Conservation (phyloP, 176 grass and related monocot species). For the Oryza glumipatula region DNA sequence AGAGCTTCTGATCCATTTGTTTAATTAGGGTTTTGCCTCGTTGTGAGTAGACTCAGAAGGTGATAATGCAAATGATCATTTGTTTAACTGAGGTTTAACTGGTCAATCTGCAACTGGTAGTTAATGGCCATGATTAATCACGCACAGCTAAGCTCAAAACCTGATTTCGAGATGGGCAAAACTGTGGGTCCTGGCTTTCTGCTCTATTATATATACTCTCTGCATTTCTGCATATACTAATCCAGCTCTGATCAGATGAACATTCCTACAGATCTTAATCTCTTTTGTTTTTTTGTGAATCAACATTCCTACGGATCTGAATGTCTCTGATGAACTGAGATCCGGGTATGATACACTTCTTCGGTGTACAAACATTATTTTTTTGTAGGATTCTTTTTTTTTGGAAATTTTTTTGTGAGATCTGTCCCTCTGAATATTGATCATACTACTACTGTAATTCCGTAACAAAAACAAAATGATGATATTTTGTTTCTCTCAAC, state of each 20-base stretch:
- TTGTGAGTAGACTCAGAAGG: neutral
- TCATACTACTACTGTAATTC: too few species aligned
- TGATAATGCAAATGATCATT: neutral
- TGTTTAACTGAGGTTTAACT: neutral
- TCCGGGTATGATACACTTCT: neutral
- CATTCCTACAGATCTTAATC: neutral
- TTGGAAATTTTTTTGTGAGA: neutral
- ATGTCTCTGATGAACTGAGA: slow-evolving; percentile 1
- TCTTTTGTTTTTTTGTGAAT: neutral
- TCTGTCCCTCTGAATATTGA: neutral
- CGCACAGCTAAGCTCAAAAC: neutral
- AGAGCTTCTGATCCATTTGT: neutral
- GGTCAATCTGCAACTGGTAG: slow-evolving; percentile 4
- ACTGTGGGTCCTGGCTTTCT: slow-evolving; percentile 5
- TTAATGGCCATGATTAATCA: neutral
- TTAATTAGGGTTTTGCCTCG: neutral
- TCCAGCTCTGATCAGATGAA: neutral
- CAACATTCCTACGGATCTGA: neutral
- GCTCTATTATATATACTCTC: neutral
- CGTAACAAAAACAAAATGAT: neutral
- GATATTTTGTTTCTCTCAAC: neutral
- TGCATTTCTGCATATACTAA: neutral
- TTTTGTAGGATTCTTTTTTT: neutral
- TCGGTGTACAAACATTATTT: neutral
- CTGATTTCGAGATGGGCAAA: neutral